These are phyloP conservation scores for Annona cherimola DNA, from an alignment of 164 flowering plant genomes.

Conservation along the genomic window DNA sequence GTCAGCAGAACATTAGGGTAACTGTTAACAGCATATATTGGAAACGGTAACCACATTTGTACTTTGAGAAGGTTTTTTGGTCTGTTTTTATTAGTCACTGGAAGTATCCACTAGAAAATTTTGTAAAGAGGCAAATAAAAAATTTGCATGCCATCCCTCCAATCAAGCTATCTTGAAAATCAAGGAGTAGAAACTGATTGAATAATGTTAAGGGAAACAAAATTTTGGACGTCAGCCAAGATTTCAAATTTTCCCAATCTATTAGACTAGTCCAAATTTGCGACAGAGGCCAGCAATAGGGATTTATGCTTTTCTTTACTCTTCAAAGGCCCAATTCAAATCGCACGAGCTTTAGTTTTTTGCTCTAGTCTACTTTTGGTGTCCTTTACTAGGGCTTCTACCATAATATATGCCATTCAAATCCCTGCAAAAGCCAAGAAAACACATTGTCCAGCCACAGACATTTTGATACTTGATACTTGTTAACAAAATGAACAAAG, in stretches of 20 bases:
- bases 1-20: slow-evolving; percentile 20
- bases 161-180: too few species aligned
- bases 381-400: too few species aligned
- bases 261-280: background rate
- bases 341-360: too few species aligned
- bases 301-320: background rate
- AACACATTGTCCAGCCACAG: too few species aligned
- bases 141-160: too few species aligned
- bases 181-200: too few species aligned
- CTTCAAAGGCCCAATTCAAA: too few species aligned
- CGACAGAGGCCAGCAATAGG: background rate
- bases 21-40: background rate
- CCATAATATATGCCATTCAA: too few species aligned
- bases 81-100: background rate
- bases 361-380: background rate
- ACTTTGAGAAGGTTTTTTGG: background rate
- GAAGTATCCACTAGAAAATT: background rate
- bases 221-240: background rate
- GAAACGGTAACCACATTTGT: background rate
- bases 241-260: background rate
- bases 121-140: background rate
- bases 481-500: background rate
- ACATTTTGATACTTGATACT: too few species aligned
- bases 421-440: too few species aligned
- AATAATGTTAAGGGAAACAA: too few species aligned